Conservation (phyloP, 78 protist species). For the Dictyostelium firmibasis region DNA sequence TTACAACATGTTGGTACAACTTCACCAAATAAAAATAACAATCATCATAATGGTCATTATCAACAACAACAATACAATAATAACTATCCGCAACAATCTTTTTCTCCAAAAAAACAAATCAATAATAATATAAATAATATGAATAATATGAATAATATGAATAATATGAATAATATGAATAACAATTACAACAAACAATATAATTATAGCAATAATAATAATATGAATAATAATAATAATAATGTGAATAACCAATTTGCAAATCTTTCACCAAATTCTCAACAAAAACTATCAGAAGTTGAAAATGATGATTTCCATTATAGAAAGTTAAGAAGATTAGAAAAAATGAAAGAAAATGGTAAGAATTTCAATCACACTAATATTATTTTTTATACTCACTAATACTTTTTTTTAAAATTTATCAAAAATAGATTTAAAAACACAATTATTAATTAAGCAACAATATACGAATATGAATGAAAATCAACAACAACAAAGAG, state of each 20-base stretch:
- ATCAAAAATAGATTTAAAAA: conserved; percentile 5
- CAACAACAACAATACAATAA: background rate
- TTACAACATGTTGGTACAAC: background rate
- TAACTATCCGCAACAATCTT: background rate
- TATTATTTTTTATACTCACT: background rate
- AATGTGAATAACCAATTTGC: background rate
- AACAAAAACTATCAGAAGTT: conserved; percentile 40
- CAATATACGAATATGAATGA: background rate
- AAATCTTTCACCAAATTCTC: conserved; percentile 65
- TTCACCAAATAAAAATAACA: conserved; percentile 2
- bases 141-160: too few species aligned
- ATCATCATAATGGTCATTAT: background rate
- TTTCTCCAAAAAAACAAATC: background rate
- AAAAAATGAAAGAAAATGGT: conserved; percentile 75
- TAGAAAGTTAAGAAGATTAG: conserved; percentile 71
- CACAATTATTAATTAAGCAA: conserved; percentile 49
- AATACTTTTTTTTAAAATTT: background rate
- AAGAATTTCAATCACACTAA: background rate
- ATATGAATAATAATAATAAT: too few species aligned
- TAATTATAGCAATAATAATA: too few species aligned
- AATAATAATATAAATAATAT: too few species aligned
- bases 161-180: too few species aligned
- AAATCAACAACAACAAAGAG: conserved; percentile 3
- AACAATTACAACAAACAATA: too few species aligned
- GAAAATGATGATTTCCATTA: conserved; percentile 71